Percentiles rank a stretch among this genome's conserved stretches.
phyloP scores from a whole-genome alignment of 495 filamentous ascomycete species.

The Penicillium daleae region DNA sequence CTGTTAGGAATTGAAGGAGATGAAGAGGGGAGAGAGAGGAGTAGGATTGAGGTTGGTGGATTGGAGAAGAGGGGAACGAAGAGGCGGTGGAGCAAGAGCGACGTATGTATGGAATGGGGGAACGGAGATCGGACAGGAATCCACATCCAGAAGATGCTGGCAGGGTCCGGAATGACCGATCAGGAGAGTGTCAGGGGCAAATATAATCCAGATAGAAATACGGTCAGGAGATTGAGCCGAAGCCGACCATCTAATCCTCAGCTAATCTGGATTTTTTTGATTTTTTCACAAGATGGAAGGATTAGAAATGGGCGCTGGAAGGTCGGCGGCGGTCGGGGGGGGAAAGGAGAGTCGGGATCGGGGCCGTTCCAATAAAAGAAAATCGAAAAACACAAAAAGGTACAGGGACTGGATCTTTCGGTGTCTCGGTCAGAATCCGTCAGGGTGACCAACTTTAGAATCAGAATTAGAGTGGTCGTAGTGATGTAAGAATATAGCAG shows the following conservation, averaged over 20 bases:
- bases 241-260: constrained; percentile 4
- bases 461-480: not conserved
- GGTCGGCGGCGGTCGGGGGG: constrained; percentile 9
- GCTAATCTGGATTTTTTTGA: not conserved
- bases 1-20: constrained; percentile 17
- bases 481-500: not conserved
- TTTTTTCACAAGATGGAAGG: not conserved
- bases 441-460: too few relatives aligned
- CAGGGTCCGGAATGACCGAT: constrained; percentile 10
- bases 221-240: constrained; percentile 1
- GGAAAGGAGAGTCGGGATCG: not conserved
- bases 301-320: constrained; percentile 6
- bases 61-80: constrained; percentile 30
- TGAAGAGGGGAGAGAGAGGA: constrained; percentile 6
- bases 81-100: constrained; percentile 22
- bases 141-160: constrained; percentile 28
- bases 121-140: constrained; percentile 26
- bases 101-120: constrained; percentile 16
- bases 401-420: not conserved
- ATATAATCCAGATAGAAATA: not conserved
- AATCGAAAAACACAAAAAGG: not conserved
- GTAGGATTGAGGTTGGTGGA: constrained; percentile 6
- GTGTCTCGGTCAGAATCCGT: not conserved
- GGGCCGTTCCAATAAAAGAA: constrained; percentile 8
- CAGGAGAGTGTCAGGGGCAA: constrained; percentile 12